Conservation (phyloP, 805 yeast genomes). For the baker's yeast (Saccharomyces cerevisiae) region DNA sequence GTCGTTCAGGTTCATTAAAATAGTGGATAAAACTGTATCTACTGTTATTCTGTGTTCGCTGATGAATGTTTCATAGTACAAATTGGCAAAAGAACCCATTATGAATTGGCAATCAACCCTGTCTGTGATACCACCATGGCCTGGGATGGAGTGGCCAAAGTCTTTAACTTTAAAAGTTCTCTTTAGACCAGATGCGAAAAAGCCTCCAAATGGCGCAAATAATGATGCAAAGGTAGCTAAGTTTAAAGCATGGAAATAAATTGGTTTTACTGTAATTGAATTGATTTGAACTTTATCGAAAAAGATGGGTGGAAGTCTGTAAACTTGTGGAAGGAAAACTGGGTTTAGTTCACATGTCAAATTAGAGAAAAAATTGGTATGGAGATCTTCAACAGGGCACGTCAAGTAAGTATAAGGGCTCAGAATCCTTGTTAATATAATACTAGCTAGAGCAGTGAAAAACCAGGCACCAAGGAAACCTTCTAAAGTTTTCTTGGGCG, state of each 20-base stretch:
- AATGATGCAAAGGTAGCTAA: conserved; percentile 92
- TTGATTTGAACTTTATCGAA: conserved; percentile 42
- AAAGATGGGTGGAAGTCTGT: conserved; percentile 62
- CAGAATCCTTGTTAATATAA: conserved; percentile 55
- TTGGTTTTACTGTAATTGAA: conserved; percentile 64
- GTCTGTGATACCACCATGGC: conserved; percentile 97
- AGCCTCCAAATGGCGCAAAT: conserved; percentile 97
- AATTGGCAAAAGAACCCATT: conserved; percentile 91
- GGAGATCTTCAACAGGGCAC: conserved; percentile 74
- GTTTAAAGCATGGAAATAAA: conserved; percentile 79
- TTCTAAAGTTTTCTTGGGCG: conserved; percentile 96
- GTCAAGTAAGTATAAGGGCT: conserved; percentile 65
- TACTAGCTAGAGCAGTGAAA: conserved; percentile 72
- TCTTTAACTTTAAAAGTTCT: conserved; percentile 94
- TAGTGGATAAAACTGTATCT: conserved; percentile 66
- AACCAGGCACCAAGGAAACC: conserved; percentile 98
- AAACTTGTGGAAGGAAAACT: conserved; percentile 75
- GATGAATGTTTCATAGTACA: conserved; percentile 88
- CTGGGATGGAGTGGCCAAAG: conserved; percentile 97
- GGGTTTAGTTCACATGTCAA: conserved; percentile 79
- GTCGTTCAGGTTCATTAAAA: conserved; percentile 59
- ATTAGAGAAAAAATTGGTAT: conserved; percentile 51
- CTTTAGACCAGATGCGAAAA: conserved; percentile 94
- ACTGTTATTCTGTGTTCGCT: conserved; percentile 63
- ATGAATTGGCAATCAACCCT: conserved; percentile 95